These are phyloP conservation scores for Pholiota conissans DNA, from an alignment of 768 basidiomycete species.

Conservation along the genomic window DNA sequence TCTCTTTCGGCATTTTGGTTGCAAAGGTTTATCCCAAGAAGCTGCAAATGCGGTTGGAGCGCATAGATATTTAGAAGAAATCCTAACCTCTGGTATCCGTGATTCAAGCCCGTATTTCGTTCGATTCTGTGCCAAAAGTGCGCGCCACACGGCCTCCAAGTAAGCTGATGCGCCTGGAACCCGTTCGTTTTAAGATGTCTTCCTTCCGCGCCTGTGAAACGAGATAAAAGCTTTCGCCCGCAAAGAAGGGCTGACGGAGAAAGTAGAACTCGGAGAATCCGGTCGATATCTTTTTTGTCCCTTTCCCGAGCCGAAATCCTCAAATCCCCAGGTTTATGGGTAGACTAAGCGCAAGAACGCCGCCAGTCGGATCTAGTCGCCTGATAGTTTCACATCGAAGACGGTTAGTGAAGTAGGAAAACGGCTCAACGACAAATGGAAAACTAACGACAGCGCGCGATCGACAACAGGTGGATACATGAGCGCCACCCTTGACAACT, in stretches of 20 bases:
- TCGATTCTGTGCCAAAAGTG: background rate
- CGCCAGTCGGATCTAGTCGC: background rate
- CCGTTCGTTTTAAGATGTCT: background rate
- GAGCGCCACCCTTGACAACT: constrained; percentile 1
- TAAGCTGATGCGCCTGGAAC: background rate
- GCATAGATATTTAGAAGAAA: background rate
- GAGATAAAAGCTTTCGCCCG: background rate
- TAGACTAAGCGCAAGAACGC: background rate
- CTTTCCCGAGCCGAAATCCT: constrained; percentile 2
- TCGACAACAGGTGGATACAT: constrained; percentile 3
- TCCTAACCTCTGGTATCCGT: background rate
- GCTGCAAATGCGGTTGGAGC: background rate
- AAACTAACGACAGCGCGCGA: background rate
- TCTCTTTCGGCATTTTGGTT: background rate
- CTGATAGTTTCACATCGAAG: background rate
- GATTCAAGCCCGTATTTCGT: background rate
- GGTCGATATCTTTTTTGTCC: too few species aligned
- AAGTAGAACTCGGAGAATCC: too few species aligned
- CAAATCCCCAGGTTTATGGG: background rate
- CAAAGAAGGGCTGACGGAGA: background rate
- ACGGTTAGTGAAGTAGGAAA: background rate
- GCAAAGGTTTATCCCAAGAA: background rate
- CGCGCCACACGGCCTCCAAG: constrained; percentile 7
- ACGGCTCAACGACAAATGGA: background rate
- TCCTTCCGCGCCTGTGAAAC: background rate